Evolutionary conservation across 2,329 filamentous ascomycete species (phyloP).

Genomic region (Aspergillus piperis): DNA sequence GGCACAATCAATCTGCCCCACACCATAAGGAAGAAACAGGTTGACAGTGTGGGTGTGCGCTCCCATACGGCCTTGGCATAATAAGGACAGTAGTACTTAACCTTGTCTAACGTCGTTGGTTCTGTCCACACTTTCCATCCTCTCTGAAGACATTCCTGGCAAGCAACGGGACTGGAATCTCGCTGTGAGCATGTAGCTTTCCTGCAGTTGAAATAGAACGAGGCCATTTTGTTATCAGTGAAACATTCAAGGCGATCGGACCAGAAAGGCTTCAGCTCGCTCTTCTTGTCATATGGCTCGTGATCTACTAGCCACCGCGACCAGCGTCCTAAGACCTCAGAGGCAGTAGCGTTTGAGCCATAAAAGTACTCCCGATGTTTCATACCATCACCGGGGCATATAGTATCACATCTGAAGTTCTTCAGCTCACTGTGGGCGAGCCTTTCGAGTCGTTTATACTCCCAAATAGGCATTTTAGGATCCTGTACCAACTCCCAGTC

Average conservation of each 20-base stretch:
- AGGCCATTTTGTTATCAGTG: not conserved
- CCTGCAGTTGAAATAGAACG: constrained; percentile 12
- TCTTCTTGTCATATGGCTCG: constrained; percentile 11
- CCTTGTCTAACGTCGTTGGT: constrained; percentile 4
- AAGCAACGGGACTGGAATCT: constrained; percentile 1
- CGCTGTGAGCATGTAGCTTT: not conserved
- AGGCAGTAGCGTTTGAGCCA: constrained; percentile 3
- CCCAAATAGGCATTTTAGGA: constrained; percentile 6
- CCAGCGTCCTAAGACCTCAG: constrained; percentile 16
- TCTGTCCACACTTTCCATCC: constrained; percentile 19
- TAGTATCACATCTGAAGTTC: constrained; percentile 10
- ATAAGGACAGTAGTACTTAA: constrained; percentile 8
- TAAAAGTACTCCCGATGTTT: constrained; percentile 1
- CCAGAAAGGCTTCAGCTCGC: constrained; percentile 17
- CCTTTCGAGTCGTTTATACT: constrained; percentile 17
- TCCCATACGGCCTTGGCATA: not conserved
- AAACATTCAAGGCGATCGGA: constrained; percentile 10
- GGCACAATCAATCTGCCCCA: not conserved
- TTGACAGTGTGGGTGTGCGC: not conserved
- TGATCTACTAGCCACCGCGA: constrained; percentile 14
- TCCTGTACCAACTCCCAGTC: constrained; percentile 1
- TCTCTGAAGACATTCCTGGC: constrained; percentile 15
- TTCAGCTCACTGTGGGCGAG: constrained; percentile 14
- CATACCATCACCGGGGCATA: constrained; percentile 9
- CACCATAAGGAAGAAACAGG: not conserved